Base-by-base conservation (phyloP, 2,329 filamentous ascomycete genomes). In the Hymenoscyphus salicellus region DNA sequence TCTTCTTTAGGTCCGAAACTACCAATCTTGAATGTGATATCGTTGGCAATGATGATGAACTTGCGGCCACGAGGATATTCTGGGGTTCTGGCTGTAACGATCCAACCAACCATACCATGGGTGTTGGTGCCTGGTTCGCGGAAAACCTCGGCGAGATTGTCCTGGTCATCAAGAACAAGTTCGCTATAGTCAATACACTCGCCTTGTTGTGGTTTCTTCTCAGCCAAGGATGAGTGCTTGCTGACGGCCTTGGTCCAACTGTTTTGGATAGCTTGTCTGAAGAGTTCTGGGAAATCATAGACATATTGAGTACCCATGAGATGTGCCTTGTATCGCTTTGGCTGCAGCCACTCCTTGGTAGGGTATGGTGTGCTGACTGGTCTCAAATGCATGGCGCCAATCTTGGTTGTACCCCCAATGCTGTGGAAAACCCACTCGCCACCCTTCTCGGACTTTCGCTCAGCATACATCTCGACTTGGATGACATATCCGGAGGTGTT, bases 291-390 rank as follows among this genome's bases (percentile, higher is more conserved):
- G 89, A 99, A 99, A 79, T 99, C 95, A 78, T 99, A 99, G 62
- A 98, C 95, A 77, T 97, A 99, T 80, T 99, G 95, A 32, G 95
- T 99, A 69, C 95, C 95, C 93, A 99, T 97, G 68, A 98, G 83
- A 78, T 99, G 95, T 71, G 95, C 95, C 89, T 97, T 97, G 88
- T 99, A 98, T 73, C 95, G 89, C 88, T 98, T 98, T 68, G 95
- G 95, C 81, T 99, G 95, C 66, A 99, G 86, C 84, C 93, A 96
- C 79, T 97, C 96, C 88, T 99, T 99, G 75, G 94, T 97, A 43
- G 94, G 90, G 79, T 99, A 99, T 26, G 95, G 93, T 3, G 93
- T 93, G 55, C 88, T 91, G 70, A 98, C 93, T 5, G 93, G 88
- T 75, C 96, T 86, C 78, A 99, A 81, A 77, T 99, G 95, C 89